Evolutionary conservation across 352 stramenopile genomes (phyloP), one percentile per base, ranked within the genome.

Genomic region (Phytophthora palmivora): DNA sequence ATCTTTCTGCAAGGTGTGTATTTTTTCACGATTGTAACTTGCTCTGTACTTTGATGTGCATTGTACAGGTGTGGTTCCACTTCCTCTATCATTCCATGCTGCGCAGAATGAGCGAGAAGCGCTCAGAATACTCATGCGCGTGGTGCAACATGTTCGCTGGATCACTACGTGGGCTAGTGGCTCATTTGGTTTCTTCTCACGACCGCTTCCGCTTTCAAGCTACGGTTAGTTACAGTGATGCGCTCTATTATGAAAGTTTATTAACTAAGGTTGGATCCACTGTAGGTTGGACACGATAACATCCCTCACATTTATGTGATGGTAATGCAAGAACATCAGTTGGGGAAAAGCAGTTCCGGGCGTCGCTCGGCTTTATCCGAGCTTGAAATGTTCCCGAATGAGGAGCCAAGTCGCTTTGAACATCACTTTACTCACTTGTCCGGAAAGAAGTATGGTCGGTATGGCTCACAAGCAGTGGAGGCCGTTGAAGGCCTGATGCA

Each of bases 241-340:
- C 34, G 2, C 9, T 19, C n/a, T 41, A 15, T 44, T 42, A 7
- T n/a, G 5, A 47, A 38, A 16, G 37, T 39, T 6, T 5, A 28
- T 32, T 22, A 32, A 39, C 34, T 33, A 52, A 60, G 22, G 28
- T 5, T 46, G 21, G 11, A 22, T 41, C 14, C 19, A 1, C 3
- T 56, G 18, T 48, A 90, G 81, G 76, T 90, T 50, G 84, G 82
- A 0, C 80, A 92, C 41, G 84, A 95, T 36, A 88, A 89, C 43
- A 82, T 91, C 34, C 84, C 87, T 34, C 83, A 95, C 53, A 92
- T 94, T 52, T 94, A 91, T 58, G 83, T 94, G 36, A 92, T 89
- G 78, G 67, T 76, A 1, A 70, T 74, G 37, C 70, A 79, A 30
- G 45, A 66, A 18, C 51, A 63, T 21, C 67, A 72, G 7, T 44